Evolutionary conservation across 2,329 filamentous ascomycete species (phyloP).

Genomic region (Beauveria sp.): DNA sequence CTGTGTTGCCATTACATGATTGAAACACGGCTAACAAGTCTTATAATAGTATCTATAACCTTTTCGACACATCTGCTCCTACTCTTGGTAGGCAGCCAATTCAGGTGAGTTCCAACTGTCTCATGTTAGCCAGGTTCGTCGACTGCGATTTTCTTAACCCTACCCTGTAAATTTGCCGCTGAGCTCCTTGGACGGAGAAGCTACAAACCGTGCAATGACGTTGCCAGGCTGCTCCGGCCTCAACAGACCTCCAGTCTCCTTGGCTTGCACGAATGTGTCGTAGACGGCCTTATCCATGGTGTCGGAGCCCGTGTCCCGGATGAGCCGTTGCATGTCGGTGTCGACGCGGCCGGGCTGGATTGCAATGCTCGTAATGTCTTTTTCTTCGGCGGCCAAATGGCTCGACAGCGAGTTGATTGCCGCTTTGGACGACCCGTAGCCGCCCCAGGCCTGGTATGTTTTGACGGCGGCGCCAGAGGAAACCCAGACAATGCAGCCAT

Average conservation of each 20-base stretch:
- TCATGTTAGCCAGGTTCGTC: slow-evolving; percentile 4
- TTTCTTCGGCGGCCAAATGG: slow-evolving; percentile 70
- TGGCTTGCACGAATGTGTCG: slow-evolving; percentile 59
- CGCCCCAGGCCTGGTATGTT: slow-evolving; percentile 65
- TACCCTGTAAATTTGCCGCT: slow-evolving; percentile 71
- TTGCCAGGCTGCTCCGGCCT: slow-evolving; percentile 76
- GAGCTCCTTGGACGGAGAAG: slow-evolving; percentile 56
- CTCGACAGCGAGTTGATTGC: slow-evolving; percentile 71
- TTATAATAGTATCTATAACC: slow-evolving; percentile 8
- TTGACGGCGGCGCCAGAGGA: slow-evolving; percentile 69
- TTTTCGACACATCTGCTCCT: background rate
- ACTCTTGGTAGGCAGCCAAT: slow-evolving; percentile 45
- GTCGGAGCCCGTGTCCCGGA: slow-evolving; percentile 53
- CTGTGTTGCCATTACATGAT: slow-evolving; percentile 15
- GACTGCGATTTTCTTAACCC: slow-evolving; percentile 15
- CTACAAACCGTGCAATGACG: slow-evolving; percentile 74
- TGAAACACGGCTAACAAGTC: slow-evolving; percentile 15
- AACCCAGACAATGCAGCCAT: slow-evolving; percentile 68
- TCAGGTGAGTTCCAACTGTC: slow-evolving; percentile 34
- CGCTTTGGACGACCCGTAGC: slow-evolving; percentile 78
- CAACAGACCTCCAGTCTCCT: slow-evolving; percentile 64
- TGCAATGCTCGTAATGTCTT: slow-evolving; percentile 62
- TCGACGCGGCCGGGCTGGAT: slow-evolving; percentile 76
- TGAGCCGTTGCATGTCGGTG: slow-evolving; percentile 81
- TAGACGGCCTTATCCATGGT: slow-evolving; percentile 52